phyloP scores from a whole-genome alignment of 441 rosid species.

The Rhodomyrtus psidioides region DNA sequence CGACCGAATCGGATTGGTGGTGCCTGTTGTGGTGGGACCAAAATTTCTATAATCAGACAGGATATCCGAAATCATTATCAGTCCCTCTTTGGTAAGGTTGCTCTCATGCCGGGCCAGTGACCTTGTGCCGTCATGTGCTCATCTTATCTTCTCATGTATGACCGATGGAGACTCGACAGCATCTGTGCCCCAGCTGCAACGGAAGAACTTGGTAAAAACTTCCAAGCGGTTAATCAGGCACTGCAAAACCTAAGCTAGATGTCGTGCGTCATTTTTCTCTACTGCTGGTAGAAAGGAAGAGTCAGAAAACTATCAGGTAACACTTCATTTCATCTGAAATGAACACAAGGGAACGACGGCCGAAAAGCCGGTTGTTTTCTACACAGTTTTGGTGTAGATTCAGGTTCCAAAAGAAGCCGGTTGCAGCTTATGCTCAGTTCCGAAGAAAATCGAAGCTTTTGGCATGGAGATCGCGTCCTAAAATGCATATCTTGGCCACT shows the following conservation, averaged over 20 bases:
- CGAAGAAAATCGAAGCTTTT: not conserved
- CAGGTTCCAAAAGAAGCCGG: not conserved
- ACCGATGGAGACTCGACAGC: not conserved
- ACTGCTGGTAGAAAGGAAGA: not conserved
- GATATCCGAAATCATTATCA: not conserved
- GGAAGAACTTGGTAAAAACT: not conserved
- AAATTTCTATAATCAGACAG: not conserved
- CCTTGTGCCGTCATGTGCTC: not conserved
- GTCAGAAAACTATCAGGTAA: not conserved
- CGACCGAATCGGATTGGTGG: not conserved
- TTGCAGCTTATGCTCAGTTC: not conserved
- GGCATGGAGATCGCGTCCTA: not conserved
- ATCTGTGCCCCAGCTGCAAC: not conserved
- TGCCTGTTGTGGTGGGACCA: not conserved
- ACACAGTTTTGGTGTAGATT: not conserved
- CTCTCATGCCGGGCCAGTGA: not conserved
- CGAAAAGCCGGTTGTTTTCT: not conserved
- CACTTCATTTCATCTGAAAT: not conserved
- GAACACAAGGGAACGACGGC: not conserved
- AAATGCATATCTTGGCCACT: not conserved
- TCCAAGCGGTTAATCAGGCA: not conserved
- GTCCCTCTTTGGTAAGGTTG: not conserved
- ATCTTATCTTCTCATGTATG: not conserved
- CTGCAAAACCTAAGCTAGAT: not conserved
- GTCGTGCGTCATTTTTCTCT: not conserved